phyloP scores from a whole-genome alignment of 345 rosid genomes.

The Melaleuca alternifolia region DNA sequence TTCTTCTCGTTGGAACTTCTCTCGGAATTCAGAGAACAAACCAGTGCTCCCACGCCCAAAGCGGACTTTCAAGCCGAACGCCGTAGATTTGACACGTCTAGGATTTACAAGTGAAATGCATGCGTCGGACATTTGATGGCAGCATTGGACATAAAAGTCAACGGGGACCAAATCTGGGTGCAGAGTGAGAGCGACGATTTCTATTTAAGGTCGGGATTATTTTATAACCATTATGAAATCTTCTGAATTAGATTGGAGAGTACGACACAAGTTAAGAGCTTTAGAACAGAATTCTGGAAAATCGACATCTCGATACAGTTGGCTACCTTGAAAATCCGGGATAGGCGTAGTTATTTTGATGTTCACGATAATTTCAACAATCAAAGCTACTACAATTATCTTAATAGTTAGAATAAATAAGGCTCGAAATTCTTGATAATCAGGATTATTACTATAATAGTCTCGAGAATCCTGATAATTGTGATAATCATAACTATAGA shows the following conservation, averaged over 20 bases:
- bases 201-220: background rate
- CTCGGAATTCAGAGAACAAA: no score
- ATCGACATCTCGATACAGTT: rapidly evolving
- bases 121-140: no score
- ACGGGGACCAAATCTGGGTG: no score
- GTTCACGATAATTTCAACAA: background rate
- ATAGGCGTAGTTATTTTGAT: background rate
- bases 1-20: no score
- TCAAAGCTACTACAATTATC: background rate
- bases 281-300: background rate
- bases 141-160: no score
- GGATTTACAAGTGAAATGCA: no score
- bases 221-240: background rate
- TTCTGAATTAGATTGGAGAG: background rate
- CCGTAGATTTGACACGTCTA: no score
- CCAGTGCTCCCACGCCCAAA: no score
- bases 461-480: no score
- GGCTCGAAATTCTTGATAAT: background rate
- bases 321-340: rapidly evolving
- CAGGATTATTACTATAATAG: background rate
- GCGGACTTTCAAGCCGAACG: no score
- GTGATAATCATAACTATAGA: no score
- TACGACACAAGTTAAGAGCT: background rate
- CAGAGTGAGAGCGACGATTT: no score
- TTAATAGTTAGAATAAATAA: background rate